A percentile compares a stretch with the other conserved stretches of the same genome.
Evolutionary conservation across 2,329 filamentous ascomycete genomes (phyloP).

Genomic region (Karstenula rhodostoma): DNA sequence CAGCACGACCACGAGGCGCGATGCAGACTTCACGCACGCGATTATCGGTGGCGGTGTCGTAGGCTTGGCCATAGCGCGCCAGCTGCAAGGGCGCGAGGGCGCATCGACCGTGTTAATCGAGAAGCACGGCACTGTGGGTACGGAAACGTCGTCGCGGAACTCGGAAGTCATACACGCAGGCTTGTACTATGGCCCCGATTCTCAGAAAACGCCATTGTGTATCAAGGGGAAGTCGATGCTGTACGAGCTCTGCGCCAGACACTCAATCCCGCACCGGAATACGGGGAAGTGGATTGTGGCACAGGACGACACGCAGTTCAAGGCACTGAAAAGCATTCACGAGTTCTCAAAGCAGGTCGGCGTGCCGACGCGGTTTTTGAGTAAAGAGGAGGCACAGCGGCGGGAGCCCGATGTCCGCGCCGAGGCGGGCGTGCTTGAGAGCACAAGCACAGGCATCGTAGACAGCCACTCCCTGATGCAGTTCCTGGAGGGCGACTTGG

Average conservation of each 20-base stretch:
- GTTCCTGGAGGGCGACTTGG: constrained; percentile 77
- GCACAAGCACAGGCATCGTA: constrained; percentile 85
- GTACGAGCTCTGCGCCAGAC: constrained; percentile 76
- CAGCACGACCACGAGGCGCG: constrained; percentile 35
- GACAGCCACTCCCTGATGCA: constrained; percentile 88
- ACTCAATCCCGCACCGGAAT: constrained; percentile 74
- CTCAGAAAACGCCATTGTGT: constrained; percentile 86
- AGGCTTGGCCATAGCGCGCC: constrained; percentile 79
- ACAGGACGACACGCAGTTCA: constrained; percentile 75
- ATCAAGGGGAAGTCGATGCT: constrained; percentile 77
- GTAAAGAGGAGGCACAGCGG: constrained; percentile 65
- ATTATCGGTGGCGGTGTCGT: constrained; percentile 77
- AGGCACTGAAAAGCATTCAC: constrained; percentile 66
- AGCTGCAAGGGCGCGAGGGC: constrained; percentile 68
- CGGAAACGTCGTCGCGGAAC: constrained; percentile 88
- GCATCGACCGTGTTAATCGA: constrained; percentile 81
- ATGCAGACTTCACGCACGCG: constrained; percentile 70
- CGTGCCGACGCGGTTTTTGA: constrained; percentile 78
- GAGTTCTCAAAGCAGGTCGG: constrained; percentile 61
- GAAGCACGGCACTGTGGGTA: constrained; percentile 77
- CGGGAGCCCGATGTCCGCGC: constrained; percentile 81
- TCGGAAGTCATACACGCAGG: constrained; percentile 96
- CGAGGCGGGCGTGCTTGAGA: constrained; percentile 78
- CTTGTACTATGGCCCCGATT: constrained; percentile 81
- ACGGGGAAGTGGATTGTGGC: constrained; percentile 96